Evolutionary conservation across 202 grass and related monocot genomes (phyloP), one percentile per base, ranked within the genome.

Genomic region (Schoenoplectus tabernaemontani): DNA sequence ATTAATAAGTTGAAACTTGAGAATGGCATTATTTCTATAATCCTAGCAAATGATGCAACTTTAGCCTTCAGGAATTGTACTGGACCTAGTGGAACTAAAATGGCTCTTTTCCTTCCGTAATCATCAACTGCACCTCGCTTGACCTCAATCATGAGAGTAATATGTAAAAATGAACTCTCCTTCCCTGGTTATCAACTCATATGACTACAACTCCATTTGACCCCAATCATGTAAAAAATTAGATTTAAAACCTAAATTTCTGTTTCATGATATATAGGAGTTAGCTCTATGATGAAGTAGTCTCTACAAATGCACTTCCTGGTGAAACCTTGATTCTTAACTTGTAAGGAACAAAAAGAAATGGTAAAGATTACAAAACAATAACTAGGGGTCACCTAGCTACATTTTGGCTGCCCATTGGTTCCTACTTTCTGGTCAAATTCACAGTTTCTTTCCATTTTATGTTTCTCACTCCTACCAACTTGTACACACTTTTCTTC

Each of bases 371-470:
- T 17, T 32, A 50, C 15, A 74, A 77, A 57, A 24, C 15, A 56
- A 58, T 16, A 58, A 23, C 22, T 23, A 24, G 41, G 30, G 15
- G 53, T 59, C 39, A 62, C 5, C 47, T 36, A 79, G 58, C 0
- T 60, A 78, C 7, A 78, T 20, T 77, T 26, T 71, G 43, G 66
- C 39, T 71, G 43, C 23, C 34, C 46, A 74, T 74, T 50, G 43
- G 5, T 17, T 74, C 43, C 15, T 26, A 53, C 4, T 53, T 32
- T 7, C 13, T 50, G 19, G 67, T 50, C 67, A 46, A 72, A 72
- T 28, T 72, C 23, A 72, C 43, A 5, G 17, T 64, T 64, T 64
- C 33, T 37, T 64, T 64, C 28, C 60, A 23, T 58, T 50, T 44
- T 46, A 28, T 37, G 11, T 11, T 59, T 57, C 15, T 38, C 2